Base-by-base conservation (phyloP, 768 basidiomycete species). In the Lactifluus pinguis region DNA sequence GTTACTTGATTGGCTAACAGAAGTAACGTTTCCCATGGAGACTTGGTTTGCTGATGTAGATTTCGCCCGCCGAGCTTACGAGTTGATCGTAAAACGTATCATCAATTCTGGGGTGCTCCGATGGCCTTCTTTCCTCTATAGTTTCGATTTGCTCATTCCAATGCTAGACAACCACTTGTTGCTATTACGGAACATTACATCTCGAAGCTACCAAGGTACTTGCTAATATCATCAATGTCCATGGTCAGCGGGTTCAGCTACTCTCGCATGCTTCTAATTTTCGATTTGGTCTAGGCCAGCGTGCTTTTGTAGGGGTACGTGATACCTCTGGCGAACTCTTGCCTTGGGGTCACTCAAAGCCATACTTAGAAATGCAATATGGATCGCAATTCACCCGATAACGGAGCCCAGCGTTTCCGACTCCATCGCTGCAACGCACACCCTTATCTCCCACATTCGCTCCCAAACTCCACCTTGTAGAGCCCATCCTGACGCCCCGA, bases 21-120 rank as follows among this genome's bases (percentile, higher is more conserved):
- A 86, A 25, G 77, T 91, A 59, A 97, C 94, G 3, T 98, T 95
- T 72, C 95, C 95, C 0, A 83, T 82, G 69, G 95, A 98, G 70
- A 77, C 82, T 29, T 84, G 80, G 60, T 98, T 93, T 69, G 66
- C 73, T 11, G 84, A 95, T 66, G 60, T 78, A 3, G 72, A 76
- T 2, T 93, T 92, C 72, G 94, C 95, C 2, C 71, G 75, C 41
- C 77, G 73, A 48, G 76, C 83, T 0, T 98, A 98, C 67, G 70
- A 77, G 17, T 76, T 80, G 10, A 88, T 92, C 39, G 87, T 97
- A 32, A 77, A 81, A 41, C 77, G 87, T 19, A 77, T 83, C n/a
- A 77, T 97, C 50, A 78, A 87, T 61, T 81, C 74, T 39, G 94
- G 92, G 52, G 95, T 95, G 70, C 67, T 86, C 77, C 17, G 48